Base-by-base conservation (phyloP, 768 basidiomycete genomes). In the Kwoniella heveanensis region DNA sequence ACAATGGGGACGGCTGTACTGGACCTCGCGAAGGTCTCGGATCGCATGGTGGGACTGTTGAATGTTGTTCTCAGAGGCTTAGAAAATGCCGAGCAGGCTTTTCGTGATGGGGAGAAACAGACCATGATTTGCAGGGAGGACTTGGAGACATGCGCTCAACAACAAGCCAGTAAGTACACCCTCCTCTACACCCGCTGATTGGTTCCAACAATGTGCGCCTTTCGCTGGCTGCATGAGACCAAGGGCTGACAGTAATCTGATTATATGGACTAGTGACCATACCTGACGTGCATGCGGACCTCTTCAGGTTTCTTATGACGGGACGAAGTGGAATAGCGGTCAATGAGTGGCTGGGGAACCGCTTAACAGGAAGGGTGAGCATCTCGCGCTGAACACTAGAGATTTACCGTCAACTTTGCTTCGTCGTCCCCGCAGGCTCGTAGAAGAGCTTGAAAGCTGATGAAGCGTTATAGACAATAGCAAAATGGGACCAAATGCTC, bases 101-200 rank as follows among this genome's bases (percentile, higher is more conserved):
- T 64, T 46, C 57, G 67, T 30, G 74, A 76, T n/a, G 67, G 58
- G 6, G 64, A 65, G 10, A 76, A 72, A 57, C 74, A 76, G 60
- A 76, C 68, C 2, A 60, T 73, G 66, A 69, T 76, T 1, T 76
- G 74, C 62, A 53, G 74, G 48, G 74, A 76, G 54, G 74, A 76
- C 39, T 48, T 73, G 24, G 74, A 76, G 49, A 62, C 67, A 12
- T 76, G 74, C 57, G 74, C 66, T 3, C 62, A 68, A 37, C 65
- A 73, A 24, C 71, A 73, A 47, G 74, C 70, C 6, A 67, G 74
- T 76, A 53, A 71, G 74, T 68, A 15, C 5, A 13, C 7, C 7
- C 32, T 32, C 32, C 13, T 32, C 32, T 5, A 6, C 7, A 32
- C 13, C 10, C 3, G 24, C 0, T 52, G 1, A 19, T 17, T 25